Conservation (phyloP, 2,329 filamentous ascomycete genomes). For the Orbilia ellipsospora region DNA sequence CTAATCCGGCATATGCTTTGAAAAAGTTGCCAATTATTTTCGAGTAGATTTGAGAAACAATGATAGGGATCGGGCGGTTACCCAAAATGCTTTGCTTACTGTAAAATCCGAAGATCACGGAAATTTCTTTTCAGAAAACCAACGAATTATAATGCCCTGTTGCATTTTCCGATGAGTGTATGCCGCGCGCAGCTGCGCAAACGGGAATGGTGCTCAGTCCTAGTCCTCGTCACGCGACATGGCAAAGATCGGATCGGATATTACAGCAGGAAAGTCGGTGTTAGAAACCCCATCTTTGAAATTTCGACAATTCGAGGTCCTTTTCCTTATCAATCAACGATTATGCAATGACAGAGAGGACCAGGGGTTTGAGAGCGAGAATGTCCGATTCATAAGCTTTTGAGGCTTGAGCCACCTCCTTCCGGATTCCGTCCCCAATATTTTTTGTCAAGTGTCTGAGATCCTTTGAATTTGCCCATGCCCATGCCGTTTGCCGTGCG, state of each 20-base stretch:
- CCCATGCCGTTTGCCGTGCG: constrained; percentile 29
- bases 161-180: no score
- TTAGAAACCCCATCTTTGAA: constrained; percentile 4
- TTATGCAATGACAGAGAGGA: not conserved
- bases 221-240: not conserved
- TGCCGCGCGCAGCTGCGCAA: not conserved
- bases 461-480: no score
- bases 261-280: not conserved
- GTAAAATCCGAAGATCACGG: no score
- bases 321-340: constrained; percentile 35
- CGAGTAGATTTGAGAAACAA: no score
- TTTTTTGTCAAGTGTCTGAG: constrained; percentile 4
- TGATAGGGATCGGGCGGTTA: no score
- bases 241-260: constrained; percentile 12
- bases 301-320: not conserved
- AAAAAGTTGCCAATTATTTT: no score
- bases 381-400: constrained; percentile 35
- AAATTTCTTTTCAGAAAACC: not conserved
- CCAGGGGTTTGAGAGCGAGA: not conserved
- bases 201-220: constrained; percentile 13
- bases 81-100: no score
- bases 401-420: constrained; percentile 22
- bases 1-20: no score
- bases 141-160: no score
- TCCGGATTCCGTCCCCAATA: not conserved